Evolutionary conservation across 225 moss, liverwort and hornwort species (phyloP), one percentile per base, ranked within the genome.

Genomic region (Climacium dendroides): DNA sequence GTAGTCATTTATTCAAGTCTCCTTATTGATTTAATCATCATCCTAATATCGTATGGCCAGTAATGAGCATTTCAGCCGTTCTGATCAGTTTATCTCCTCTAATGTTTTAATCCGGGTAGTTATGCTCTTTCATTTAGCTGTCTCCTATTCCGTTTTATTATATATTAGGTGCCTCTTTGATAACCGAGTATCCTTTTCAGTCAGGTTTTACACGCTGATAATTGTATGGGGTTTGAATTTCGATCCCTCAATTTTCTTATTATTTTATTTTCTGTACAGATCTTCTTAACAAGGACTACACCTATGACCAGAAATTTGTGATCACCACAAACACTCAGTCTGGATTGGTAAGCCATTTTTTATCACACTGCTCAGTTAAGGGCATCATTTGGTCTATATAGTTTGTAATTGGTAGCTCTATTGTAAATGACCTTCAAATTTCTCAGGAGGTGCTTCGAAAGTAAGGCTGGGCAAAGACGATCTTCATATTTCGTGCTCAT

Each of bases 231-330:
- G 22, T 59, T 81, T 47, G 43, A 65, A 62, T 47, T 39, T 70
- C 41, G 18, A 45, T 43, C 26, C 35, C 66, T 11, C 37, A 45
- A 41, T 61, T 64, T 81, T 62, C 83, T 89, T 18, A 81, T 78
- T 10, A 47, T 57, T 13, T 84, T 67, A 24, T 78, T 80, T 80
- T 73, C 55, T 85, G 80, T 65, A 80, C 96, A 98, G 98, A 98
- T 91, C 95, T 98, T 92, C 95, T 98, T 59, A 94, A 92, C 90
- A 98, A 93, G 88, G 98, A 97, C 87, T 98, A 98, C 87, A 94
- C 96, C 8, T 96, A 98, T 91, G 98, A 98, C 86, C 98, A 98
- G 91, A 94, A 98, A 90, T 98, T 98, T 65, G 94, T 95, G 65
- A 95, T 98, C 90, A 95, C 93, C 91, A 98, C 98, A 71, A 90